These are phyloP conservation scores for Entrophospora sp. DNA, from an alignment of 192 early-diverging fungal species.

Conservation along the genomic window DNA sequence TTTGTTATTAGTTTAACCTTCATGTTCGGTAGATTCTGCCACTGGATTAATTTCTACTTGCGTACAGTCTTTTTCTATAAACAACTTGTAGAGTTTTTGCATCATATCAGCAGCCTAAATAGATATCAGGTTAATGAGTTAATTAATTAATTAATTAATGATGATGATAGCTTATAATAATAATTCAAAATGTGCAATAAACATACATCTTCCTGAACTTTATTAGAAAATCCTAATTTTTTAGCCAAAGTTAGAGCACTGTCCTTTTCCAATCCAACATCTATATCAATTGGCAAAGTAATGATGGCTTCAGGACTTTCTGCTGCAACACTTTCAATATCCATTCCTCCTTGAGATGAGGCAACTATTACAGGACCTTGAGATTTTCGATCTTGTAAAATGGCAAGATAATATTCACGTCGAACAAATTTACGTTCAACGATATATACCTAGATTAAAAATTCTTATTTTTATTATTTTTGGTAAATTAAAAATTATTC, in stretches of 20 bases:
- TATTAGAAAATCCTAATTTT: conserved; percentile 83
- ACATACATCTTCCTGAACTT: conserved; percentile 55
- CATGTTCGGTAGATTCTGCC: conserved; percentile 79
- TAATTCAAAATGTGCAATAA: background rate
- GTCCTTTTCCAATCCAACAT: conserved; percentile 66
- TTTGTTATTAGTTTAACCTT: conserved; percentile 40
- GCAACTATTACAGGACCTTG: conserved; percentile 94
- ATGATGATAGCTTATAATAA: background rate
- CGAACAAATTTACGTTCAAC: conserved; percentile 95
- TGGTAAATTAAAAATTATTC: background rate
- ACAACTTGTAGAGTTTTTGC: conserved; percentile 89
- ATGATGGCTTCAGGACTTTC: conserved; percentile 95
- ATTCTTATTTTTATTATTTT: too few species aligned
- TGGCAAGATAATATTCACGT: conserved; percentile 98
- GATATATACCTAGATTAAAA: conserved; percentile 86
- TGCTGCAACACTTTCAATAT: conserved; percentile 93
- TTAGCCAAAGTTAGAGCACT: conserved; percentile 71
- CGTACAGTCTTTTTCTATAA: conserved; percentile 93
- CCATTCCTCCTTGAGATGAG: conserved; percentile 95
- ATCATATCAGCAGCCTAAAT: conserved; percentile 82
- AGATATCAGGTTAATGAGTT: conserved; percentile 5
- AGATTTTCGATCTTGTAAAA: conserved; percentile 92
- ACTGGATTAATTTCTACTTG: conserved; percentile 99
- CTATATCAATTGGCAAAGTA: conserved; percentile 85
- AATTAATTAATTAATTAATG: background rate